phyloP scores from a whole-genome alignment of 305 asterid species.

The Fraxinus baroniana region DNA sequence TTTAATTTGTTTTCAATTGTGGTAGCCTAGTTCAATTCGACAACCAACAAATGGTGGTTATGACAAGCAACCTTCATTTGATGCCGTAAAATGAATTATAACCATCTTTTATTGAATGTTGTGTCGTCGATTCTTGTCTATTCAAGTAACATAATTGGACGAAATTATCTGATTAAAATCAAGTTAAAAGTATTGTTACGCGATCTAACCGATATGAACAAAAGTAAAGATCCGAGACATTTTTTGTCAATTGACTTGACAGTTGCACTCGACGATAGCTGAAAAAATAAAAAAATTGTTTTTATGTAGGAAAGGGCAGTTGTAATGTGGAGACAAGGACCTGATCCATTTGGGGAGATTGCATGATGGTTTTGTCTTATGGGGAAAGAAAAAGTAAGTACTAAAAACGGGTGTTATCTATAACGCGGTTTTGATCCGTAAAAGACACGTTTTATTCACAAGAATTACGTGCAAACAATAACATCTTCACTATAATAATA shows the following conservation, averaged over 20 bases:
- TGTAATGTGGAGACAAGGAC: slow-evolving; percentile 17
- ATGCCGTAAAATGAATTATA: neutral
- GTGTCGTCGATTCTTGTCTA: neutral
- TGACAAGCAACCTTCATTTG: neutral
- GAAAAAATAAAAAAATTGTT: neutral
- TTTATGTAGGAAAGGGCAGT: neutral
- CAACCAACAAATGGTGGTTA: neutral
- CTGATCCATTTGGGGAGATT: neutral
- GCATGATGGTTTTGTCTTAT: neutral
- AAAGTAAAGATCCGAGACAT: neutral
- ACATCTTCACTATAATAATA: neutral
- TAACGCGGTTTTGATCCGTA: slow-evolving; percentile 15
- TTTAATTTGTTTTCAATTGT: neutral
- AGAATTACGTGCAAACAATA: slow-evolving; percentile 17
- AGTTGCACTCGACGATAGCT: neutral
- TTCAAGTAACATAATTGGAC: neutral
- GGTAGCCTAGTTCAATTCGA: neutral
- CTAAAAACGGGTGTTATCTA: neutral
- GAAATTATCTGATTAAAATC: too few species aligned
- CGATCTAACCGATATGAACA: neutral
- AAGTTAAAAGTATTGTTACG: neutral
- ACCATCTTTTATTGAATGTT: neutral
- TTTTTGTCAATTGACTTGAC: neutral
- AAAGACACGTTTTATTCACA: slow-evolving; percentile 12
- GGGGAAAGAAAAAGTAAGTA: neutral